Evolutionary conservation across 208 protist genomes (phyloP).

Genomic region (Acanthamoeba healyi): DNA sequence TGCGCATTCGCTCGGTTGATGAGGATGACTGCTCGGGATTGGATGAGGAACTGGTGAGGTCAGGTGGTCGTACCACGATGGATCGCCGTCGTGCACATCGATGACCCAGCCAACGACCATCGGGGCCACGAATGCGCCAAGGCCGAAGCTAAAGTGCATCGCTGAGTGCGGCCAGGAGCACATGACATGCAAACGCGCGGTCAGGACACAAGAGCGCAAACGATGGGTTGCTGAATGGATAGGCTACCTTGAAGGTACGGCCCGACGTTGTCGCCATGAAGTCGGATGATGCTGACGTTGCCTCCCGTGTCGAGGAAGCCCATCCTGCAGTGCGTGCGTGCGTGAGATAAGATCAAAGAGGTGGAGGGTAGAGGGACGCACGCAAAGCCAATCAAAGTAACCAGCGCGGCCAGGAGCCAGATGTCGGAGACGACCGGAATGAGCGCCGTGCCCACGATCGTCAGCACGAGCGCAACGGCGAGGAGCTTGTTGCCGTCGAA

Average conservation of each 20-base stretch:
- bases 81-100: conserved; percentile 58
- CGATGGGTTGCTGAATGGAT: too few relatives aligned
- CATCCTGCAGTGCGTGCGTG: not conserved
- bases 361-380: not conserved
- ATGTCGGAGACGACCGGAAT: conserved; percentile 62
- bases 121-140: conserved; percentile 64
- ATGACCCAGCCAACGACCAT: conserved; percentile 58
- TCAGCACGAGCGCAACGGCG: not conserved
- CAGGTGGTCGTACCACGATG: not conserved
- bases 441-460: conserved; percentile 3
- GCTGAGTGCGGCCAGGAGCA: not conserved
- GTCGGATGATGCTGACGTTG: conserved; percentile 74
- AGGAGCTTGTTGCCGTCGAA: conserved; percentile 68
- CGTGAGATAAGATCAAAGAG: not conserved
- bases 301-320: conserved; percentile 56
- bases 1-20: not conserved
- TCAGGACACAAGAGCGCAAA: too few relatives aligned
- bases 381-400: conserved; percentile 35
- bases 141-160: conserved; percentile 72
- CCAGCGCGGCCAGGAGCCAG: conserved; percentile 8
- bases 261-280: conserved; percentile 66
- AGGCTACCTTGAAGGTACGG: conserved; percentile 72
- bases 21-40: too few relatives aligned
- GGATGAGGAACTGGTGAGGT: too few relatives aligned
- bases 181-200: too few relatives aligned